Conservation (phyloP, 1,284 basidiomycete species). For the Quambalaria eucalypti region DNA sequence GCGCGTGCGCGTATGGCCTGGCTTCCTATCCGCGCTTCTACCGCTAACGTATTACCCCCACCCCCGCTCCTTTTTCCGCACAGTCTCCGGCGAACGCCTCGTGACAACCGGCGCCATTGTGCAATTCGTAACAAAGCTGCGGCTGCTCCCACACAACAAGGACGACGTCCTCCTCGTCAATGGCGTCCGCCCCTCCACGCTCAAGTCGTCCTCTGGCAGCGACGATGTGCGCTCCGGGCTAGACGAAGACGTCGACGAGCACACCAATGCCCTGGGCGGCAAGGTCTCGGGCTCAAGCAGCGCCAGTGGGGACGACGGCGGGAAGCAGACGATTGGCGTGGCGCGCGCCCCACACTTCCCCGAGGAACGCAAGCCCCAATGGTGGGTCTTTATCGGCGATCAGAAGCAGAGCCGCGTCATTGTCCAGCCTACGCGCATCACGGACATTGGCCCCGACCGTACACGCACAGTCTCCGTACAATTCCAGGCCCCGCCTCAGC, state of each 20-base stretch:
- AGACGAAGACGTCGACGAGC: conserved; percentile 28
- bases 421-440: conserved; percentile 75
- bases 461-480: conserved; percentile 78
- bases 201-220: conserved; percentile 47
- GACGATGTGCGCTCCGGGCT: conserved; percentile 37
- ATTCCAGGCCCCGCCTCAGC: conserved; percentile 83
- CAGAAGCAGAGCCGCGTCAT: conserved; percentile 80
- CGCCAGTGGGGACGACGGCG: conserved; percentile 38
- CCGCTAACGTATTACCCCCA: not conserved
- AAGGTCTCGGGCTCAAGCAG: not conserved
- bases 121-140: conserved; percentile 72
- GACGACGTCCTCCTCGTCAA: conserved; percentile 30
- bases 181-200: conserved; percentile 19
- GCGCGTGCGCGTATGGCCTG: conserved; percentile 3
- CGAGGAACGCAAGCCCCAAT: conserved; percentile 38
- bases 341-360: conserved; percentile 86
- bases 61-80: not conserved
- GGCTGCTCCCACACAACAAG: conserved; percentile 55
- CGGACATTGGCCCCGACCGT: conserved; percentile 55
- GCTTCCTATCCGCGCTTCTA: too few species aligned
- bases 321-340: conserved; percentile 53
- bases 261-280: not conserved
- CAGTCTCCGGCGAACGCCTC: conserved; percentile 80
- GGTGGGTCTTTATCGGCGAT: conserved; percentile 66
- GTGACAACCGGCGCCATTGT: conserved; percentile 85